These are phyloP conservation scores for Mycosphaerelloides madeirae DNA, from an alignment of 2,329 filamentous ascomycete species.

Conservation along the genomic window DNA sequence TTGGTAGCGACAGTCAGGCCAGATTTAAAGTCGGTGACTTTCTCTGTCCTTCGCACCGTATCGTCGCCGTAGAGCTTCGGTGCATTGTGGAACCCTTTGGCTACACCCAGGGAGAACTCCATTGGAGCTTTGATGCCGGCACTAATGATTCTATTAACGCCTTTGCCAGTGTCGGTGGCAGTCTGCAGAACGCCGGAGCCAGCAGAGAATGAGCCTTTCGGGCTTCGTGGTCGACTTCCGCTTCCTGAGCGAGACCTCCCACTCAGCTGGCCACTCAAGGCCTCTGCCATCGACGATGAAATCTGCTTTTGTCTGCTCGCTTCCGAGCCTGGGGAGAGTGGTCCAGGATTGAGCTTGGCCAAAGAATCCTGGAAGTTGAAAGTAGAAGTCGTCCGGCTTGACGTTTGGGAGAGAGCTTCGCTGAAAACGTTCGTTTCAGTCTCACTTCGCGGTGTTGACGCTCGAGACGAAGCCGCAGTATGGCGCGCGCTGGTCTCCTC, in stretches of 20 bases:
- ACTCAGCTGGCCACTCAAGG: constrained; percentile 20
- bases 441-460: constrained; percentile 12
- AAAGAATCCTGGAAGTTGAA: constrained; percentile 32
- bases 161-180: constrained; percentile 31
- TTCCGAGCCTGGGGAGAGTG: constrained; percentile 16
- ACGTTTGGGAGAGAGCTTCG: constrained; percentile 11
- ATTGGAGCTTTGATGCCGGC: constrained; percentile 66
- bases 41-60: constrained; percentile 70
- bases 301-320: constrained; percentile 4
- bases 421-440: constrained; percentile 9
- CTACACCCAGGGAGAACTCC: constrained; percentile 77
- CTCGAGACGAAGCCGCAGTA: constrained; percentile 8
- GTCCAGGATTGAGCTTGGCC: constrained; percentile 21
- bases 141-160: constrained; percentile 33
- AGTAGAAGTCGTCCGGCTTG: constrained; percentile 21
- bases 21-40: constrained; percentile 70
- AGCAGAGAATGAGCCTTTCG: constrained; percentile 6
- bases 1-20: constrained; percentile 66
- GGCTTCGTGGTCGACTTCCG: constrained; percentile 16
- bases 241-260: constrained; percentile 19
- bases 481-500: constrained; percentile 4
- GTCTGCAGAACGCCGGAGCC: constrained; percentile 23
- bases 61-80: constrained; percentile 81
- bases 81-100: constrained; percentile 83
- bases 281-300: constrained; percentile 22